Evolutionary conservation across 306 rosid species (phyloP), one percentile per base, ranked within the genome.

Genomic region (Vigna unguiculata): DNA sequence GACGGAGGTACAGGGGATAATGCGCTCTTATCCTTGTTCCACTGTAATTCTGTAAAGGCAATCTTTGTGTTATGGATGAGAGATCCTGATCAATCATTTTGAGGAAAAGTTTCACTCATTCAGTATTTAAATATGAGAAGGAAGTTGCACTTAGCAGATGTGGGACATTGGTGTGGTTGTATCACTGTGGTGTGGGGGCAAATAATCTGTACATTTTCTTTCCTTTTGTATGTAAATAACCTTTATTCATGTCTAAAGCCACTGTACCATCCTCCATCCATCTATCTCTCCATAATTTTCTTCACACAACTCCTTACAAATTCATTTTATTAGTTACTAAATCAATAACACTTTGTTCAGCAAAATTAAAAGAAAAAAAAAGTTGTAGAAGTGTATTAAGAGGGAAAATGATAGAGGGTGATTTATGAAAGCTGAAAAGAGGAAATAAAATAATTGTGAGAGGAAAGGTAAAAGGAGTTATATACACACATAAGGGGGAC

Each of bases 1-100:
- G 4, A 47, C 60, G 68, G 73, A 79, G 78, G 28, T 48, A 55
- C 67, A 41, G 74, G 60, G 59, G 43, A 72, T 64, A 80, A 72
- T 62, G 78, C 74, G 76, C 9, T 77, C 79, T 66, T 66, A 59
- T 58, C 30, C 28, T 52, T 38, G 24, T 46, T 49, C 20, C 72
- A 67, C 72, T 67, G 80, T 73, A 49, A 60, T 52, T 30, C 57
- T 51, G 75, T 71, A 75, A 71, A 59, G 84, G 79, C 52, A 67
- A 64, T 71, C 78, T 64, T 70, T 43, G 74, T 69, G 78, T 61
- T 20, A 60, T 69, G 75, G 69, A 64, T 54, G 77, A 85, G 75
- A 66, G 80, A 82, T 82, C 53, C 65, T 57, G 49, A 40, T 78
- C 80, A 82, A 85, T 85, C 82, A 79, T 85, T 82, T 71, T 76